Evolutionary conservation across 2,329 filamentous ascomycete species (phyloP).

Genomic region (Aspergillus latus): DNA sequence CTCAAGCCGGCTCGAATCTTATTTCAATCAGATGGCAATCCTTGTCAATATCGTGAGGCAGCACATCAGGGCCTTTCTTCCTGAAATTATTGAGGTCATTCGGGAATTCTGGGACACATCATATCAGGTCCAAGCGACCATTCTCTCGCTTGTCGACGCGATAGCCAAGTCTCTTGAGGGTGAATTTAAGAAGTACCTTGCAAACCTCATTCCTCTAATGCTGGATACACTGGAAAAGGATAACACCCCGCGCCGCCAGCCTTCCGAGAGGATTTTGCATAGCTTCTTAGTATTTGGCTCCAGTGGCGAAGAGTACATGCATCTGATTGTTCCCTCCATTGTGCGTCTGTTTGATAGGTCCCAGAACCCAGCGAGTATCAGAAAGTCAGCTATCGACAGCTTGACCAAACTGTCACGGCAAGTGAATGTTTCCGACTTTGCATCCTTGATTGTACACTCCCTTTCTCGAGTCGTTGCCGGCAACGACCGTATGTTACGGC

Average conservation of each 20-base stretch:
- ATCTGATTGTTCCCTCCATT: conserved; percentile 93
- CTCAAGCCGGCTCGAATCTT: conserved; percentile 78
- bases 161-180: conserved; percentile 92
- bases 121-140: conserved; percentile 81
- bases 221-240: conserved; percentile 91
- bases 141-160: conserved; percentile 86
- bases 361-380: conserved; percentile 73
- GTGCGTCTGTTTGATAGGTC: conserved; percentile 91
- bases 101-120: conserved; percentile 87
- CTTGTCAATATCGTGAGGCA: conserved; percentile 94
- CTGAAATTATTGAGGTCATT: conserved; percentile 80
- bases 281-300: conserved; percentile 95
- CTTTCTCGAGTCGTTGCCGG: conserved; percentile 77
- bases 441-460: conserved; percentile 93
- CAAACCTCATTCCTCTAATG: conserved; percentile 86
- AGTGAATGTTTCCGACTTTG: conserved; percentile 96
- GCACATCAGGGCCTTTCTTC: conserved; percentile 88
- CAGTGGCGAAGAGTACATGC: conserved; percentile 98
- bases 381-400: conserved; percentile 89
- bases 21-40: conserved; percentile 94
- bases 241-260: conserved; percentile 68
- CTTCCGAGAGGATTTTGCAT: conserved; percentile 88
- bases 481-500: conserved; percentile 70
- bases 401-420: conserved; percentile 91
- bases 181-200: conserved; percentile 96